phyloP scores from a whole-genome alignment of 495 filamentous ascomycete species.

The Lentithecium fluviatile region DNA sequence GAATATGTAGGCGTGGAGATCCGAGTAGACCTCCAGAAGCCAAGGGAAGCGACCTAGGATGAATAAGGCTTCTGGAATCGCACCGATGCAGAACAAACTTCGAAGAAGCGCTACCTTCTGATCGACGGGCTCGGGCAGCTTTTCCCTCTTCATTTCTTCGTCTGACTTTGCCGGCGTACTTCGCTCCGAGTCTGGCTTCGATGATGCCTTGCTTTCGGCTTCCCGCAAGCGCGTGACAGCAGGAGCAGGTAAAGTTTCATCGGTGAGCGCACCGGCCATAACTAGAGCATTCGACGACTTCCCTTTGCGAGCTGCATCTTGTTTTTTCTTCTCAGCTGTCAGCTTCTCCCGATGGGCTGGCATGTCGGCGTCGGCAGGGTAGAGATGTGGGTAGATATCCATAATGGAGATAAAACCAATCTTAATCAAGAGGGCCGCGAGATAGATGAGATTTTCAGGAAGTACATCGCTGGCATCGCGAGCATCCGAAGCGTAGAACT shows the following conservation, averaged over 20 bases:
- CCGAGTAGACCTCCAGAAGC: constrained; percentile 78
- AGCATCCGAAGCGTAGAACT: constrained; percentile 78
- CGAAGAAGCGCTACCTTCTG: constrained; percentile 84
- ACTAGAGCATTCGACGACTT: constrained; percentile 82
- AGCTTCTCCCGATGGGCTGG: constrained; percentile 61
- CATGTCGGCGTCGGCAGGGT: constrained; percentile 83
- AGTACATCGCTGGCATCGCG: constrained; percentile 67
- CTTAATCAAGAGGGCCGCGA: constrained; percentile 90
- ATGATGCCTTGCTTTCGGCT: constrained; percentile 20
- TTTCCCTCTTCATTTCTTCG: constrained; percentile 57
- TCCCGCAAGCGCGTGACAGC: constrained; percentile 32
- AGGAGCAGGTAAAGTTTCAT: constrained; percentile 67
- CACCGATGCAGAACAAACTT: constrained; percentile 84
- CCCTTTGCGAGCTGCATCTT: constrained; percentile 62
- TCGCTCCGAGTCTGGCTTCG: constrained; percentile 50
- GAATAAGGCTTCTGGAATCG: constrained; percentile 88
- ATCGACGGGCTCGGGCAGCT: constrained; percentile 77
- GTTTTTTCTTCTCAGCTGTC: constrained; percentile 75
- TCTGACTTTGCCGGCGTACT: constrained; percentile 43
- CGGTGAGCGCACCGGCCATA: constrained; percentile 80
- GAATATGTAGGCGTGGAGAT: constrained; percentile 74
- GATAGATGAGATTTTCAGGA: constrained; percentile 86
- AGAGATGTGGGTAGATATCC: constrained; percentile 90
- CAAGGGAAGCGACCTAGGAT: constrained; percentile 89
- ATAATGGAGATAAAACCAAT: constrained; percentile 94